Evolutionary conservation across 148 eudicot genomes (phyloP).

Genomic region (Cornus florida): DNA sequence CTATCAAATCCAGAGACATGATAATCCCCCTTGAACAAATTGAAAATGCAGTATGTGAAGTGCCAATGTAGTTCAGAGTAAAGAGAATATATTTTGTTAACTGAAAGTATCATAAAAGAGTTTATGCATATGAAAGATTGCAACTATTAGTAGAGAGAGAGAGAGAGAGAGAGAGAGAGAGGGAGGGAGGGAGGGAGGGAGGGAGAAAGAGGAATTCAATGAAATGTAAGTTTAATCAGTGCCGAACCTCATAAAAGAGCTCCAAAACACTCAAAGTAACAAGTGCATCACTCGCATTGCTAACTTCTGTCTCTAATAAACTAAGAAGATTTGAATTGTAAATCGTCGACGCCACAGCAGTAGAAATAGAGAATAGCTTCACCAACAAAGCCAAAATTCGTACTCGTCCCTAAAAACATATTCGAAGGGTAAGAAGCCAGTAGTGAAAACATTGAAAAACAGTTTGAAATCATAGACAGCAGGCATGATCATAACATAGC

Average conservation of each 20-base stretch:
- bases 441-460: neutral
- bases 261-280: conserved; percentile 78
- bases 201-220: neutral
- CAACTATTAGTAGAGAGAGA: neutral
- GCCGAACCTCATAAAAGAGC: conserved; percentile 77
- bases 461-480: neutral
- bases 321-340: conserved; percentile 65
- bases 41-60: neutral
- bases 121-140: neutral
- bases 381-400: conserved; percentile 80
- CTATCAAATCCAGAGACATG: neutral
- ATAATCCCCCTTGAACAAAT: neutral
- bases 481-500: neutral
- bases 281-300: conserved; percentile 61
- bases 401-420: conserved; percentile 70
- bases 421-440: conserved; percentile 9
- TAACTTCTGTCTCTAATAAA: conserved; percentile 70
- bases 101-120: neutral
- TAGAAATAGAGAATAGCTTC: conserved; percentile 87
- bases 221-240: neutral
- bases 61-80: conserved; percentile 8
- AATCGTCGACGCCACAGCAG: conserved; percentile 65
- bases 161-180: neutral
- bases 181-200: neutral
- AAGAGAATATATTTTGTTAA: neutral